Base-by-base conservation (phyloP, 1,139 yeast species). In the Saccharomyces hybrid region DNA sequence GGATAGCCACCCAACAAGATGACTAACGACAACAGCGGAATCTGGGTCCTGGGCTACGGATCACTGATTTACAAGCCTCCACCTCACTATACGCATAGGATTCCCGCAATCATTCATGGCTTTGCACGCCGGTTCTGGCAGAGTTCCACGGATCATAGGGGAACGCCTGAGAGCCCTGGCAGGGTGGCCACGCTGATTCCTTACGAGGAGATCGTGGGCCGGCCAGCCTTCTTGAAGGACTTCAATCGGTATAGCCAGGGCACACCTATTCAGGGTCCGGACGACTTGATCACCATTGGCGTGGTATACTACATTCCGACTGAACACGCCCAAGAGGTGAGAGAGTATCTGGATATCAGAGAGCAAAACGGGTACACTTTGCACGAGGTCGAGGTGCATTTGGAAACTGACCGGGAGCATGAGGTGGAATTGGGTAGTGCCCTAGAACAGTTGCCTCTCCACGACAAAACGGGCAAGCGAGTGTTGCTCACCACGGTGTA, bases 21-120 rank as follows among this genome's bases (percentile, higher is more conserved):
- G 46, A 41, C 46, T 20, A 25, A 20, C 26, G 51, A 28, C 16
- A 34, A 38, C 25, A 29, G 48, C 26, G 80, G 78, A 0, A 54
- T 84, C 60, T 90, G 96, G 96, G 79, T 91, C 14, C 84, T 90
- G 26, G 97, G 97, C 2, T 91, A 91, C 66, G 98, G 98, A 1
- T 87, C 96, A 0, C 74, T 91, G 53, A 83, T 91, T 28, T 91
- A 86, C 76, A 91, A 90, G 65, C 97, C 96, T 0, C 97, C 97
- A 0, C 93, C 96, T 20, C 81, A 82, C 56, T 76, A 79, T 23
- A 78, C 77, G 49, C 77, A 79, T 59, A 73, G 82, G 47, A 82
- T 87, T 8, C 83, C 88, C 0, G 97, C 97, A 0, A 80, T 83
- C 57, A 76, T 91, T 31, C 76, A 77, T 55, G 96, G 96, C 0